Base-by-base conservation (phyloP, 2,329 filamentous ascomycete species). In the Akanthomyces lecanii region DNA sequence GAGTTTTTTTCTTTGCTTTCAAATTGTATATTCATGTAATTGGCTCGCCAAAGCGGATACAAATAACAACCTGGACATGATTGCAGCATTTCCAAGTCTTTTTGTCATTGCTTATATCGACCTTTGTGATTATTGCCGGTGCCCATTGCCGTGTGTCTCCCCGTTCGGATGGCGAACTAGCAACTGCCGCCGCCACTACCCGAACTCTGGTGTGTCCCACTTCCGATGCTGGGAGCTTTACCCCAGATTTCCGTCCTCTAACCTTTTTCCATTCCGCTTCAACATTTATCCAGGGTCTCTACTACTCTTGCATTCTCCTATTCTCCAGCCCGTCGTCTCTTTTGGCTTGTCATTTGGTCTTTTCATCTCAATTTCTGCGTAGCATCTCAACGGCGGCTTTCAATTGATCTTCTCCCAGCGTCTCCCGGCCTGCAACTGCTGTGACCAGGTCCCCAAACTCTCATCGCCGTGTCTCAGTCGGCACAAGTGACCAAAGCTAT, bases 151-250 rank as follows among this genome's bases (percentile, higher is more conserved):
- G 51, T 36, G 30, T 12, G 11, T 30, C 28, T 30, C 28, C 33
- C 33, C 8, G 21, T 48, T 42, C 50, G 55, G 25, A 28, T 33
- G 38, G 40, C 16, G n/a, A 4, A 21, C 18, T 7, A 38, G 2
- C 63, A 62, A 64, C 58, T 64, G 63, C 63, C 63, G 63, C 57
- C 45, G 30, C 47, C 53, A 47, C 38, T 57, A 64, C 52, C 63
- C 63, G 63, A 64, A 47, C 36, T 3, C 33, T 30, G 3, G 4
- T 33, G 38, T 25, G 33, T 7, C 62, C 56, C 56, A 50, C 50
- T 48, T 50, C 56, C 42, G 57, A 64, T 53, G 16, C 11, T 28
- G 10, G 18, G 50, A 23, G 33, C 33, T 36, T 28, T 62, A 62
- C 60, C 60, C 60, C 60, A 25, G 60, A 48, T 62, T 62, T 61